Percentiles rank a stretch among this genome's conserved stretches.
Evolutionary conservation across 345 rosid genomes (phyloP).

Genomic region (Ceriops zippeliana): DNA sequence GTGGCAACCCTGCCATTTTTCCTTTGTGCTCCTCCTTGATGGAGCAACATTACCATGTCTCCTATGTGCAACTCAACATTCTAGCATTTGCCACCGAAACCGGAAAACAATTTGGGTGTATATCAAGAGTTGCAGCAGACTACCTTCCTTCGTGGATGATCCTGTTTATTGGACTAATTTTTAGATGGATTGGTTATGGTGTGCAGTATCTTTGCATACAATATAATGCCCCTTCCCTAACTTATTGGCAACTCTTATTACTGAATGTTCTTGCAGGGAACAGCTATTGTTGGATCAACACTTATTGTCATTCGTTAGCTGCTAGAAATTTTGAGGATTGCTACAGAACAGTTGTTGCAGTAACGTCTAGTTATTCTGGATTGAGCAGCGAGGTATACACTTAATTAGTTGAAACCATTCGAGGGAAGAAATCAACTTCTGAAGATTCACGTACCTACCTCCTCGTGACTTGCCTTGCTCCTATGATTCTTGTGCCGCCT

Average conservation of each 20-base stretch:
- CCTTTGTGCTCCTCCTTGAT: neutral
- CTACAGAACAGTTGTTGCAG: neutral
- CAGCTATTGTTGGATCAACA: conserved; percentile 24
- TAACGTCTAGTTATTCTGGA: conserved; percentile 12
- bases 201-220: conserved; percentile 10
- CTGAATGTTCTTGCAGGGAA: conserved; percentile 15
- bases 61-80: conserved; percentile 8
- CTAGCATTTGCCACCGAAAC: conserved; percentile 13
- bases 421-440: conserved; percentile 10
- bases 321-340: conserved; percentile 16
- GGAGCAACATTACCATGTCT: neutral
- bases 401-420: conserved; percentile 4
- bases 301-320: conserved; percentile 15
- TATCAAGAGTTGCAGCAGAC: conserved; percentile 12
- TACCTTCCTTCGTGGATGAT: conserved; percentile 11
- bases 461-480: conserved; percentile 11
- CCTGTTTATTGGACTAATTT: conserved; percentile 8
- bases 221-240: neutral
- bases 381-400: conserved; percentile 6
- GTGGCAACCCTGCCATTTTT: conserved; percentile 12
- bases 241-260: conserved; percentile 15
- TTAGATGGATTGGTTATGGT: conserved; percentile 15
- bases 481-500: neutral
- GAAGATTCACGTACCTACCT: conserved; percentile 11
- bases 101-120: conserved; percentile 14